Evolutionary conservation across 306 rosid genomes (phyloP), one percentile per base, ranked within the genome.

Genomic region (Corylus heterophylla): DNA sequence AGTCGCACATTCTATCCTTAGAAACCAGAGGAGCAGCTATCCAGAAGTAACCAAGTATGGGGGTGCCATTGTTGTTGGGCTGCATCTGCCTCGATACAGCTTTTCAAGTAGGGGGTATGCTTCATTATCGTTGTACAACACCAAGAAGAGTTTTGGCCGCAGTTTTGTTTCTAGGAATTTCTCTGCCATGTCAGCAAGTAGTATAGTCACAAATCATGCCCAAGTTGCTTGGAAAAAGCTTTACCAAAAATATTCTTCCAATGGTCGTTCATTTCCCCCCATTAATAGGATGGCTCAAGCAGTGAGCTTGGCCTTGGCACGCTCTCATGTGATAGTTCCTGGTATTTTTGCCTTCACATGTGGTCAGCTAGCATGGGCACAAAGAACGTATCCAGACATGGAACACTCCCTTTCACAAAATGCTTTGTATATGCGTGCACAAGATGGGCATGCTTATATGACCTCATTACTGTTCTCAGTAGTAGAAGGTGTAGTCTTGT

Each of bases 311-410:
- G 95, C 97, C 70, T 66, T 90, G 81, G 67, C 88, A 61, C 97
- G 93, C 73, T 91, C 97, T 74, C 90, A 87, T 79, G 69, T 90
- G 79, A 63, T 92, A 72, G 90, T 95, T 82, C 98, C 98, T 51
- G 90, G 97, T 78, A 66, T 93, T 84, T 91, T 95, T 78, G 96
- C 99, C 4, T 71, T 90, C 80, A 69, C 90, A 16, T 88, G 87
- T 66, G 98, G 99, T 69, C 91, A 95, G 86, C 74, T 90, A 85
- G 97, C 97, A 79, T 90, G 89, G 83, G 90, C 91, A 69, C 97
- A 90, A 80, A 71, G 85, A 81, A 75, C 86, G 42, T 81, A 78
- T 76, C 84, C 85, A 50, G 91, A 83, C 67, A 73, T 73, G 0
- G 97, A 93, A 17, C 83, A 76, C 55, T 76, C 83, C 75, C 81